These are phyloP conservation scores for Rehmannia glutinosa DNA, from an alignment of 257 asterid species.

Conservation along the genomic window DNA sequence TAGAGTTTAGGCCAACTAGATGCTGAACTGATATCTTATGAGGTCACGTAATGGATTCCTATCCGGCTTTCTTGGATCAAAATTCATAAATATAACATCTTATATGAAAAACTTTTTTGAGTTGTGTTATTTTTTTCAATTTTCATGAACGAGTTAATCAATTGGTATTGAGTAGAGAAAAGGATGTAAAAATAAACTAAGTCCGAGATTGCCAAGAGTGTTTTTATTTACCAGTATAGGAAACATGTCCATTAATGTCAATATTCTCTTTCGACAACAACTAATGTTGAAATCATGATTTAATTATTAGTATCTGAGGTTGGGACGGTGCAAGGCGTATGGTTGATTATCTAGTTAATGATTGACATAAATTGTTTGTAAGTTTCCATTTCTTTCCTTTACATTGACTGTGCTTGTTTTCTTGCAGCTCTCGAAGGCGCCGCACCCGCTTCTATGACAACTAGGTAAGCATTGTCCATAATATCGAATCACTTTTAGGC, in stretches of 20 bases:
- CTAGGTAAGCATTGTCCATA: slow-evolving; percentile 39
- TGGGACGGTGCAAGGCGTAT: background rate
- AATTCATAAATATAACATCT: background rate
- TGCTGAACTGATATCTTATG: background rate
- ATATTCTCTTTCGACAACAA: no score
- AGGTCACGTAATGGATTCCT: background rate
- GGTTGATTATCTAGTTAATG: background rate
- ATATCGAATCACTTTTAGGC: no score
- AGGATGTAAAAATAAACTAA: background rate
- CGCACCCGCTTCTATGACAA: slow-evolving; percentile 69
- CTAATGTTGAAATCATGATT: no score
- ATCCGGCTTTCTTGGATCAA: background rate
- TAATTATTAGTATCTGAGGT: background rate
- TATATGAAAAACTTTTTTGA: background rate
- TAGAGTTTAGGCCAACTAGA: background rate
- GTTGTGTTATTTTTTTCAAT: background rate
- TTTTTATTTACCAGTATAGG: background rate
- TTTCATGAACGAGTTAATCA: no score
- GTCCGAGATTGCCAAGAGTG: background rate
- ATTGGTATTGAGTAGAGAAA: background rate
- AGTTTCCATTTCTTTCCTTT: slow-evolving; percentile 3
- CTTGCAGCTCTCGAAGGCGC: slow-evolving; percentile 61
- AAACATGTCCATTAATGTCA: background rate
- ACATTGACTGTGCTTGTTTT: slow-evolving; percentile 13
- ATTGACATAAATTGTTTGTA: no score